Evolutionary conservation across 495 filamentous ascomycete species (phyloP).

Genomic region (Glarea lozoyensis): DNA sequence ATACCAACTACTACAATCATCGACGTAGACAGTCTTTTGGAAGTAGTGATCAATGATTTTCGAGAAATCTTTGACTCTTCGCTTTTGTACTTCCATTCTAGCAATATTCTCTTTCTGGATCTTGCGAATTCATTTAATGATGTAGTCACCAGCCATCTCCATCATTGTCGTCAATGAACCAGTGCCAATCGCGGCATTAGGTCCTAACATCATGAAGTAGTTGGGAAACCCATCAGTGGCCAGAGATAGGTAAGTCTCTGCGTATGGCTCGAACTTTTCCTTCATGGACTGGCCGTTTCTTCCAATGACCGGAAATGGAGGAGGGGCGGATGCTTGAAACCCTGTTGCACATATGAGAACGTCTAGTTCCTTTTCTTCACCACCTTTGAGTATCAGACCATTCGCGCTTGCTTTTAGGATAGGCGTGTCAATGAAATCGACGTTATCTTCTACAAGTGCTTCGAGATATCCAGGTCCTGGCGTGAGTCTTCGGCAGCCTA

Average conservation of each 20-base stretch:
- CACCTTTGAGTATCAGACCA: constrained; percentile 47
- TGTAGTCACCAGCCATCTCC: constrained; percentile 48
- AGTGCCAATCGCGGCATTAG: constrained; percentile 42
- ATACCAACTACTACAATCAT: constrained; percentile 62
- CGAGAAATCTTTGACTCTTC: constrained; percentile 55
- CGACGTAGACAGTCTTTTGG: constrained; percentile 51
- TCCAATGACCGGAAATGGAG: constrained; percentile 48
- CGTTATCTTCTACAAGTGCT: constrained; percentile 54
- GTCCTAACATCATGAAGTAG: constrained; percentile 49
- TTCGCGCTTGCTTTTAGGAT: constrained; percentile 50
- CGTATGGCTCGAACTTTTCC: constrained; percentile 45
- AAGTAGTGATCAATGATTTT: constrained; percentile 56
- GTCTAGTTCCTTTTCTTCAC: constrained; percentile 41
- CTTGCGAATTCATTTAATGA: constrained; percentile 57
- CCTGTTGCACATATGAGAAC: constrained; percentile 63
- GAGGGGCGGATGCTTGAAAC: constrained; percentile 48
- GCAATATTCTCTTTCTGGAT: constrained; percentile 53
- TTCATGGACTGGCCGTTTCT: constrained; percentile 42
- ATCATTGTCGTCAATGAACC: constrained; percentile 44
- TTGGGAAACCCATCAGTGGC: constrained; percentile 59
- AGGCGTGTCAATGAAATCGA: constrained; percentile 44
- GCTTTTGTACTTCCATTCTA: constrained; percentile 40
- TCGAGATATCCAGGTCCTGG: constrained; percentile 68
- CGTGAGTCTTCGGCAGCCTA: constrained; percentile 61
- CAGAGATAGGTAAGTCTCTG: constrained; percentile 56